These are phyloP conservation scores for Schizothecium vesticola DNA, from an alignment of 495 filamentous ascomycete species.

Conservation along the genomic window DNA sequence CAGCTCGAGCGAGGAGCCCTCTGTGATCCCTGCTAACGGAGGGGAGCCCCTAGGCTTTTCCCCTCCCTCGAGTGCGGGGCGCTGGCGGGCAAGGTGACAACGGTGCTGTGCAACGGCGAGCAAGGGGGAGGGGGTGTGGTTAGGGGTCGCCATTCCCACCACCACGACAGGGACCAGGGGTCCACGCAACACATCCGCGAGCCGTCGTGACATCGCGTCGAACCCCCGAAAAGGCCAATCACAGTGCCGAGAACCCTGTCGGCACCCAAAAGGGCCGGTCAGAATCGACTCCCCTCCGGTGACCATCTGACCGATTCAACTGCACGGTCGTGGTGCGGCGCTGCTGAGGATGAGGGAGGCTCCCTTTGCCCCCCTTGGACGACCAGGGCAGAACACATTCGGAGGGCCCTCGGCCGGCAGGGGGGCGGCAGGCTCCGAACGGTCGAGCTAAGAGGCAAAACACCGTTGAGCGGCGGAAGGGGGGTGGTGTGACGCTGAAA, in stretches of 20 bases:
- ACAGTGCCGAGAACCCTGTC: constrained; percentile 11
- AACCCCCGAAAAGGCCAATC: constrained; percentile 20
- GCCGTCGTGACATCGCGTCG: constrained; percentile 26
- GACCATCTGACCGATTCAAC: constrained; percentile 18
- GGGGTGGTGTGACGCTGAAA: not conserved
- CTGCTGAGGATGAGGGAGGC: not conserved
- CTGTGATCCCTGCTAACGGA: constrained; percentile 4
- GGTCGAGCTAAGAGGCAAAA: not conserved
- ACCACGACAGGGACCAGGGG: constrained; percentile 15
- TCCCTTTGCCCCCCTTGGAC: no score
- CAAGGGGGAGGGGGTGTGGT: not conserved
- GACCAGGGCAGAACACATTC: not conserved
- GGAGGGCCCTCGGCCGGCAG: not conserved
- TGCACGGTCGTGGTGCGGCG: not conserved
- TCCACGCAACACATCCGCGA: constrained; percentile 18
- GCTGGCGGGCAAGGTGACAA: constrained; percentile 16
- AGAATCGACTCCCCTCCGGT: not conserved
- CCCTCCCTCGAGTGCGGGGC: constrained; percentile 3
- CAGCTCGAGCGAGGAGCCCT: not conserved
- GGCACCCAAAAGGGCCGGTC: constrained; percentile 6
- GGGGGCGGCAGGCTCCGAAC: not conserved
- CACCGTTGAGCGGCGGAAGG: not conserved
- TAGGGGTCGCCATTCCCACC: not conserved
- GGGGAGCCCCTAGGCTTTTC: not conserved
- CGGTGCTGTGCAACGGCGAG: constrained; percentile 1